Conservation (phyloP, 441 rosid species). For the Isatis lusitanica region DNA sequence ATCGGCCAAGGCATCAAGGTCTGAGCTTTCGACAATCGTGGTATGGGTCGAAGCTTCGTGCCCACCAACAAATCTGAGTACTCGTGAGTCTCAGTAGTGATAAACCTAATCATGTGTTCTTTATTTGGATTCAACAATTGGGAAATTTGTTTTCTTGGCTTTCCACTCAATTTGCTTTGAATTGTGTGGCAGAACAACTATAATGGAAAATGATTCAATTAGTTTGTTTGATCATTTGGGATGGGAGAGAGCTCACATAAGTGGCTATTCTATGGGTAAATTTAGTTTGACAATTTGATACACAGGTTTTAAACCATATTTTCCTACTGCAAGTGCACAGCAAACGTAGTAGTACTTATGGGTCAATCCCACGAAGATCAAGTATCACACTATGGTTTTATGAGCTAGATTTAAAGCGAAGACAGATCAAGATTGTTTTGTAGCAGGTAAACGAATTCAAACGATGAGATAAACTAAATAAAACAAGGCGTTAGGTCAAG, state of each 20-base stretch:
- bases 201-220: slow-evolving; percentile 92
- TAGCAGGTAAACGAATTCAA: no score
- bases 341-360: no score
- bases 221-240: slow-evolving; percentile 85
- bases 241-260: slow-evolving; percentile 80
- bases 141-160: not conserved
- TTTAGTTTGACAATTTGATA: not conserved
- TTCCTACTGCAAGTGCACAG: no score
- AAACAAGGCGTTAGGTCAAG: no score
- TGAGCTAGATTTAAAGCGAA: no score
- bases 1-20: slow-evolving; percentile 54
- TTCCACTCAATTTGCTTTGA: not conserved
- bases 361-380: no score
- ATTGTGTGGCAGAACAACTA: slow-evolving; percentile 60
- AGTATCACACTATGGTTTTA: no score
- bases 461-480: no score
- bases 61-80: slow-evolving; percentile 67
- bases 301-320: no score
- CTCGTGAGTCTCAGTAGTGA: slow-evolving; percentile 54
- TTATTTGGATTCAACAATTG: not conserved
- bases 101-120: not conserved
- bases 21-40: slow-evolving; percentile 95
- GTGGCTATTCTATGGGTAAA: slow-evolving; percentile 98
- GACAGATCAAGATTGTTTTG: no score
- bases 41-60: slow-evolving; percentile 87